Evolutionary conservation across 305 asterid species (phyloP).

Genomic region (Vinca major): DNA sequence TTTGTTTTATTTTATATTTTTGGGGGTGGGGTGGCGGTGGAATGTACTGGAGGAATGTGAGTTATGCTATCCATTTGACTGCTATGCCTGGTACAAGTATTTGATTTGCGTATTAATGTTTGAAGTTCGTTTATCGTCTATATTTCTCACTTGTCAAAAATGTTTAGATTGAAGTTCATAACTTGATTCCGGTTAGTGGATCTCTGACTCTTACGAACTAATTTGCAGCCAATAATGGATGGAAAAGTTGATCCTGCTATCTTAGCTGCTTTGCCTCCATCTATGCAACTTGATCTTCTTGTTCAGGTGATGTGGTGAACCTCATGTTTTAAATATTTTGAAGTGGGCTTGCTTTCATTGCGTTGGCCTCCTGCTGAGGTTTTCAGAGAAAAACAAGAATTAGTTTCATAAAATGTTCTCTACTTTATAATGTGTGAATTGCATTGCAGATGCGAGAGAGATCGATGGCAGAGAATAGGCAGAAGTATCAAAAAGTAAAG

Average conservation of each 20-base stretch:
- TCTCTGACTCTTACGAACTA: slow-evolving; percentile 1
- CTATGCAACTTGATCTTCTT: slow-evolving; percentile 99
- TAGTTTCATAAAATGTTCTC: slow-evolving; percentile 1
- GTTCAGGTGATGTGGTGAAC: slow-evolving; percentile 54
- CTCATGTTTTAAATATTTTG: background rate
- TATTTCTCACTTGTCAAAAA: background rate
- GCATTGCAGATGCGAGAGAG: slow-evolving; percentile 93
- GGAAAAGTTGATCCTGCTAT: slow-evolving; percentile 93
- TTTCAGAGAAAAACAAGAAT: background rate
- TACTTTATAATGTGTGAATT: slow-evolving; percentile 13
- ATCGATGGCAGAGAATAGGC: slow-evolving; percentile 98
- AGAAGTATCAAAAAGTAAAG: slow-evolving; percentile 93
- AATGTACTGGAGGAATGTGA: background rate
- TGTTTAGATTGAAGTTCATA: background rate
- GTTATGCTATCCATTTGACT: background rate
- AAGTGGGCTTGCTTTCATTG: background rate
- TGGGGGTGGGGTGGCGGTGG: background rate
- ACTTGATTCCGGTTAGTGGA: background rate
- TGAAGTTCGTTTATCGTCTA: background rate
- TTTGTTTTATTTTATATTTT: background rate
- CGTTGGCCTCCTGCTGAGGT: background rate
- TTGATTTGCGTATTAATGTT: background rate
- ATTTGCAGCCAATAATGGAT: slow-evolving; percentile 68
- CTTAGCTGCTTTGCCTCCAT: slow-evolving; percentile 92
- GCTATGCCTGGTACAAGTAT: background rate